Conservation (phyloP, 2,329 filamentous ascomycete species). For the Pseudocercospora crystallina region DNA sequence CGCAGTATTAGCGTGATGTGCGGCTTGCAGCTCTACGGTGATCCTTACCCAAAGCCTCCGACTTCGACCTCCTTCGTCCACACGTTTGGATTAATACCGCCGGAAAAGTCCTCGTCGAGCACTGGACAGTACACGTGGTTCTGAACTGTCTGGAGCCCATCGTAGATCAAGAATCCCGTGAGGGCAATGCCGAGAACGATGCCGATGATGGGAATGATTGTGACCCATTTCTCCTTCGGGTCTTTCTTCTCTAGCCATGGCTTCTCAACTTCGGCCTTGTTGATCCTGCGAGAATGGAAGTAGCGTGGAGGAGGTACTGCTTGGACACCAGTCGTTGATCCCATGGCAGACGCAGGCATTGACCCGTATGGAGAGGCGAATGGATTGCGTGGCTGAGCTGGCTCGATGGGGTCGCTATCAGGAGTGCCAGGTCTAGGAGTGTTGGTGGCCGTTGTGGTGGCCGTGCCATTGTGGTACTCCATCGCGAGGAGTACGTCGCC, state of each 20-base stretch:
- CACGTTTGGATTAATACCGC: conserved; percentile 54
- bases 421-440: conserved; percentile 42
- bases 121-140: conserved; percentile 72
- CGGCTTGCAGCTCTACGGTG: neutral
- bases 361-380: conserved; percentile 45
- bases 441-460: conserved; percentile 34
- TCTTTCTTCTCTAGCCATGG: conserved; percentile 74
- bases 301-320: conserved; percentile 45
- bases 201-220: conserved; percentile 73
- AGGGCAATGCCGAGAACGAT: conserved; percentile 67
- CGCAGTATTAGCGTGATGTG: conserved; percentile 16
- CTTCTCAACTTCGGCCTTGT: conserved; percentile 71
- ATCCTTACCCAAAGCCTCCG: conserved; percentile 70
- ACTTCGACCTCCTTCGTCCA: conserved; percentile 76
- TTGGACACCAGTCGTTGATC: conserved; percentile 42
- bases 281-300: conserved; percentile 72
- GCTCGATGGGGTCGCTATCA: conserved; percentile 35
- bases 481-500: conserved; percentile 17
- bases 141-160: conserved; percentile 69
- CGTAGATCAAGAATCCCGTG: conserved; percentile 71
- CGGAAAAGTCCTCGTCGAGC: conserved; percentile 64
- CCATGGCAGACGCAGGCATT: conserved; percentile 44
- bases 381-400: conserved; percentile 31
- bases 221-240: conserved; percentile 82
- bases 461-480: conserved; percentile 31